Base-by-base conservation (phyloP, 2,329 filamentous ascomycete species). In the Alternaria panax region DNA sequence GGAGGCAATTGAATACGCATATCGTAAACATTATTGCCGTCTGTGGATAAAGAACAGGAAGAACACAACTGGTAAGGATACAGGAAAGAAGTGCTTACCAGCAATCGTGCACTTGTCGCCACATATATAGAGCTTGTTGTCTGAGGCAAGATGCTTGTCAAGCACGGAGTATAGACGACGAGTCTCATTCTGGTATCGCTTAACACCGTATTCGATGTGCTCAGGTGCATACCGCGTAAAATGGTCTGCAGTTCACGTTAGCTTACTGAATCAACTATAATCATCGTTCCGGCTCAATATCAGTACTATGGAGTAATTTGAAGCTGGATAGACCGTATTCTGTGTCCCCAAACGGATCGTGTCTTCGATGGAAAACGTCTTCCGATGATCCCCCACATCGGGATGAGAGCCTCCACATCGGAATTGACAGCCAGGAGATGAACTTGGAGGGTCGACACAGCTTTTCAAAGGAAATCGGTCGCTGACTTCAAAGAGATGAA, bases 221-320 rank as follows among this genome's bases (percentile, higher is more conserved):
- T 93, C 90, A 0, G 92, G 91, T 1, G 92, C 92, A 72, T 96
- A 96, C 56, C 91, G 86, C 47, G 81, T 82, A 79, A 96, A 96
- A 79, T 96, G 92, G 78, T 95, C 93, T 52, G 57, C 27, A 16
- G 43, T 28, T 20, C 25, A 7, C 25, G 54, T 69, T 59, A 62
- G 52, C 24, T 22, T 40, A 16, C 14, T 30, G 8, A 7, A 38
- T 28, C 25, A 53, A 18, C 28, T 22, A 12, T n/a, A 28, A 40
- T 45, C 36, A 24, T 30, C 24, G 11, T 18, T 38, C 12, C 25
- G 42, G 16, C 28, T 20, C 24, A n/a, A 28, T 51, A 8, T 16
- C 34, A 41, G 34, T 18, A 38, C 28, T 32, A 32, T 24, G 9
- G 20, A 47, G 18, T 18, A 20, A 20, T 7, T 8, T 34, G 45